Evolutionary conservation across 2,329 filamentous ascomycete species (phyloP), one percentile per base, ranked within the genome.

Genomic region (Fusarium sambucinum): DNA sequence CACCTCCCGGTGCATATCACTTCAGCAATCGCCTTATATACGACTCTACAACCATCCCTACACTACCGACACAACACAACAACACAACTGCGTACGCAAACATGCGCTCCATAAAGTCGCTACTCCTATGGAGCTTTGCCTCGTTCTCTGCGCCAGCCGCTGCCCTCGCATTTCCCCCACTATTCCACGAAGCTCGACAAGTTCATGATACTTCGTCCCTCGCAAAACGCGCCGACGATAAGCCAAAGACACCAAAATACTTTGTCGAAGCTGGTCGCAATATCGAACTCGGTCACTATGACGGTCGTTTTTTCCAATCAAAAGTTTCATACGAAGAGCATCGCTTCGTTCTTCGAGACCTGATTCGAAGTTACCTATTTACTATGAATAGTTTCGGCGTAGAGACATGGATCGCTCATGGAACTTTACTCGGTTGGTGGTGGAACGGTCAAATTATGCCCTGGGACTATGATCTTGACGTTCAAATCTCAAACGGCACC

Each of bases 361-460:
- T 96, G 69, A 86, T 94, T 68, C 87, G 89, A 66, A 89, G 91
- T 52, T 96, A 96, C 79, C 84, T 96, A 44, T 83, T 84, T 45
- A 89, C 87, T 57, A 90, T 92, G 77, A 81, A 83, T 44, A 82
- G 86, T 19, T 83, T 90, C 55, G 86, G 87, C 9, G 80, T 93
- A 65, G 92, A 95, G 79, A 95, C 93, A 1, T 96, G 93, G 93
- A 88, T 96, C 61, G 92, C 93, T 38, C 93, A 96, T 77, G 93
- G 93, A 48, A 94, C 92, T 6, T 80, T 96, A 50, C 82, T 96
- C 23, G 93, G 92, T 14, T 96, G 93, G 93, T 96, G 92, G 91
- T 96, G 93, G 93, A 95, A 93, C 76, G 86, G 83, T 41, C 80
- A 88, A 79, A 89, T 92, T 75, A 88, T 94, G 81, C 92, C 92